Evolutionary conservation across 257 asterid genomes (phyloP).

Genomic region (Solanum lycopersicoides): DNA sequence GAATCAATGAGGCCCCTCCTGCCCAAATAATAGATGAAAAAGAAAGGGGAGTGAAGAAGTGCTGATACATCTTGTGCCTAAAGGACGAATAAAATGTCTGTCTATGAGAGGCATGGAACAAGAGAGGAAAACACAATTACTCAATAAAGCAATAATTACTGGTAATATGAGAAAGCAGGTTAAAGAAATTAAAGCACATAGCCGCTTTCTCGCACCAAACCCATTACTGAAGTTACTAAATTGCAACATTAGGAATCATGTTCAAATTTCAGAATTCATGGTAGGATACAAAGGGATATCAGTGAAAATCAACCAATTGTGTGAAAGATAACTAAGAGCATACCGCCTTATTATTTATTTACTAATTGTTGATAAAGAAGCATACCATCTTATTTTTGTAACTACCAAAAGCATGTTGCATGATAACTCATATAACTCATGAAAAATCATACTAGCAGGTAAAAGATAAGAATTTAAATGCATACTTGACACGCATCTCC

Average conservation of each 20-base stretch:
- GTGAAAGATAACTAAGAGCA: neutral
- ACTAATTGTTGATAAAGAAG: neutral
- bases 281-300: neutral
- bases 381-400: neutral
- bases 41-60: neutral
- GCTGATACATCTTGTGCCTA: neutral
- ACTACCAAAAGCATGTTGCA: neutral
- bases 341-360: neutral
- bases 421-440: neutral
- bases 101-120: neutral
- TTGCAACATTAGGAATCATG: neutral
- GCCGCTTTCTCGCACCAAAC: neutral
- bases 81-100: neutral
- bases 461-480: neutral
- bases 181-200: neutral
- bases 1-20: constrained; percentile 85
- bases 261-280: neutral
- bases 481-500: constrained; percentile 89
- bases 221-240: neutral
- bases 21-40: constrained; percentile 10
- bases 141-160: neutral
- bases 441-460: neutral
- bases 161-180: neutral
- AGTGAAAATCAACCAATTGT: neutral
- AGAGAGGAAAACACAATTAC: neutral